phyloP scores from a whole-genome alignment of 106 monocot species.

The Phalaenopsis aphrodite region DNA sequence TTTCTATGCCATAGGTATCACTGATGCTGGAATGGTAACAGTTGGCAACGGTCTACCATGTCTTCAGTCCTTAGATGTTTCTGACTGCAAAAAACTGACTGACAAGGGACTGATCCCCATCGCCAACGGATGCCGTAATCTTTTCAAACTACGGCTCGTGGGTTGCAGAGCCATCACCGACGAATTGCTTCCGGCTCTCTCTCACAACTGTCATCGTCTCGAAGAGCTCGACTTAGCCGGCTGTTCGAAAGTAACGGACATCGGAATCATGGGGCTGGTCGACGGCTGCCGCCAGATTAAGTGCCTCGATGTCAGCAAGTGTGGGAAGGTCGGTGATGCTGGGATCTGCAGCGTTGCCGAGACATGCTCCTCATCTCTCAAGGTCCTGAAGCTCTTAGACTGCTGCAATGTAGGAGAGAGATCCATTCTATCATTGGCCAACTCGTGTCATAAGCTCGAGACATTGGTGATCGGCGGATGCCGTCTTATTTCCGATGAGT shows the following conservation, averaged over 20 bases:
- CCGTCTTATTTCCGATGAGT: conserved; percentile 49
- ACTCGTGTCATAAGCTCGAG: conserved; percentile 64
- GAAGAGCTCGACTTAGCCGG: conserved; percentile 58
- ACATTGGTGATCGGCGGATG: conserved; percentile 72
- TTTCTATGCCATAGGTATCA: conserved; percentile 43
- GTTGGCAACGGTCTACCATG: conserved; percentile 40
- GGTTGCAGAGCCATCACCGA: conserved; percentile 64
- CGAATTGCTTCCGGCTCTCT: conserved; percentile 39
- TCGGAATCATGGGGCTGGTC: conserved; percentile 47
- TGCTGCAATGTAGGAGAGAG: conserved; percentile 45
- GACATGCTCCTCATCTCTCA: conserved; percentile 46
- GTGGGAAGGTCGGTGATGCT: conserved; percentile 57
- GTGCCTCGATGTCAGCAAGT: conserved; percentile 72
- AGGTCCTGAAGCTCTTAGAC: conserved; percentile 53
- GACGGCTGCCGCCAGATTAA: conserved; percentile 61
- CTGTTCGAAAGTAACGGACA: conserved; percentile 63
- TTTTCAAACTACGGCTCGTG: conserved; percentile 38
- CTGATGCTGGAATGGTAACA: conserved; percentile 58
- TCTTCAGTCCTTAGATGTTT: conserved; percentile 68
- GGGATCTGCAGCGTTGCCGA: conserved; percentile 51
- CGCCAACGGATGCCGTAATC: conserved; percentile 36
- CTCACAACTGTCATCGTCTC: conserved; percentile 46
- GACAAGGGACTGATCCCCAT: conserved; percentile 63
- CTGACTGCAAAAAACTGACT: conserved; percentile 69
- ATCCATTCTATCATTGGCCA: conserved; percentile 47